Evolutionary conservation across 805 yeast genomes (phyloP).

Genomic region (Candida nemodendra): DNA sequence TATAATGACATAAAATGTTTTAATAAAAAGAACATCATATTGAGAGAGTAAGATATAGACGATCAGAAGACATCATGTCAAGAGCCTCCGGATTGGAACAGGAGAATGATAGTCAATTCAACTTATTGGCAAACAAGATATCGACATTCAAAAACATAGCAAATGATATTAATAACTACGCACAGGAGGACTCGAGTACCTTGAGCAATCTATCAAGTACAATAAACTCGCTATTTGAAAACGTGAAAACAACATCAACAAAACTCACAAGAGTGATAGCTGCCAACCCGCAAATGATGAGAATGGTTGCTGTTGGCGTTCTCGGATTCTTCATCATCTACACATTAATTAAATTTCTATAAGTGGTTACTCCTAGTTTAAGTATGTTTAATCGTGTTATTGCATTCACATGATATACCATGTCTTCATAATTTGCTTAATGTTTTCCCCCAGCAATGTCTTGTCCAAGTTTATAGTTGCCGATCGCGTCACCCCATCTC

Average conservation of each 20-base stretch:
- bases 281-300: constrained; percentile 58
- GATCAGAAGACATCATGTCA: constrained; percentile 29
- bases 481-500: constrained; percentile 94
- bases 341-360: constrained; percentile 49
- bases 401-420: neutral
- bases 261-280: constrained; percentile 55
- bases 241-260: constrained; percentile 50
- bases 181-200: constrained; percentile 49
- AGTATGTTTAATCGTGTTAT: neutral
- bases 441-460: constrained; percentile 57
- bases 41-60: too few relatives aligned
- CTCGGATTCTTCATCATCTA: constrained; percentile 55
- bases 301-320: constrained; percentile 58
- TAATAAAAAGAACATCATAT: too few relatives aligned
- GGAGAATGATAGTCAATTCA: constrained; percentile 62
- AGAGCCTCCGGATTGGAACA: constrained; percentile 31
- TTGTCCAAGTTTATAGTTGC: constrained; percentile 82
- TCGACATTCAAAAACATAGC: constrained; percentile 64
- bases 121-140: constrained; percentile 62
- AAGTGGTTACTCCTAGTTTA: neutral
- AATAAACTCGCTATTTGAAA: constrained; percentile 46
- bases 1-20: too few relatives aligned
- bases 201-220: constrained; percentile 46
- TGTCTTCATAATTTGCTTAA: constrained; percentile 2
- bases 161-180: constrained; percentile 64